Base-by-base conservation (phyloP, 306 rosid species). In the Gleditsia sinensis region DNA sequence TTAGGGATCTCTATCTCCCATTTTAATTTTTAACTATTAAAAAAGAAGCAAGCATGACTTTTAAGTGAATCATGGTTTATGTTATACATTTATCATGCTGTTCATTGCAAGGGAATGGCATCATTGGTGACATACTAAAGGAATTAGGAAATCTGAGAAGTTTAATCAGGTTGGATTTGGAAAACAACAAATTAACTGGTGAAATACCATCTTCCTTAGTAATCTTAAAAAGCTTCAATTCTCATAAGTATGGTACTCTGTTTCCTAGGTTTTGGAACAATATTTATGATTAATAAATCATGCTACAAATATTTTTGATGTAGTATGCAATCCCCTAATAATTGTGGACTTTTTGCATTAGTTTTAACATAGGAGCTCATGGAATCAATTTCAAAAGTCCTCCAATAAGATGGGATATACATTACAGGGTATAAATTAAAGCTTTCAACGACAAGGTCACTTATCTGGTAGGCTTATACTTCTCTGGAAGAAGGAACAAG, bases 141-240 rank as follows among this genome's bases (percentile, higher is more conserved):
- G 97, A 90, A 77, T 75, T 90, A 10, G 99, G 98, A 71, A 86
- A 89, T 76, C 72, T 95, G 71, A 86, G 85, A 46, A 90, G 76
- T 71, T 84, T 95, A 86, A 17, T 13, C 67, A 88, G 85, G 81
- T 89, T 95, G 83, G 93, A 95, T 85, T 85, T 95, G 89, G 88
- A 75, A 80, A 79, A 78, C 73, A 95, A 95, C 77, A 87, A 76
- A 69, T 84, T 95, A 74, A 81, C 67, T 13, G 98, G 99, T 61
- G 86, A 80, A 83, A 95, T 95, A 84, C 99, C 99, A 45, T 54
- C 91, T 4, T 83, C 96, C 88, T 95, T 68, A 96, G 97, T 55
- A 85, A 90, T 78, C 93, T 95, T 70, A 77, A 68, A 56, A 83
- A 17, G 62, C 98, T 95, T 67, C 96, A 90, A 54, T 95, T 92